A percentile compares a stretch with the other conserved stretches of the same genome.
These are phyloP conservation scores for Metschnikowia dekortorum DNA, from an alignment of 805 yeast genomes.

Conservation along the genomic window DNA sequence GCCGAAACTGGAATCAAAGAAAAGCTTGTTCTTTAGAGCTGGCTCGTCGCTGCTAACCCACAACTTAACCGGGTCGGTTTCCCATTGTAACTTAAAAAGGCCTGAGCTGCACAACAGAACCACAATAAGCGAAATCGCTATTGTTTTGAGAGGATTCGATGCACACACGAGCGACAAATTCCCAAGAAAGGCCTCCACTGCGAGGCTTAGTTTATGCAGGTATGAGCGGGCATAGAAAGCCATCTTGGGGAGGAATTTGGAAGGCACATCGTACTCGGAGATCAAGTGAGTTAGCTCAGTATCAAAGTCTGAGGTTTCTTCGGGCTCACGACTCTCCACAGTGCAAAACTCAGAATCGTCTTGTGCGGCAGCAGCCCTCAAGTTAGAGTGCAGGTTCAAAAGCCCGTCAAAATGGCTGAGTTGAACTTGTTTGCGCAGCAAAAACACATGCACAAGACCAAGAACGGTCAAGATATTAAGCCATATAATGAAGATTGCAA, in stretches of 20 bases:
- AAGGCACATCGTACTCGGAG: background rate
- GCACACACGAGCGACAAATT: constrained; percentile 59
- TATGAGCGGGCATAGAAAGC: background rate
- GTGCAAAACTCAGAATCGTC: background rate
- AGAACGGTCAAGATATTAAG: constrained; percentile 31
- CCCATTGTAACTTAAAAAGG: constrained; percentile 50
- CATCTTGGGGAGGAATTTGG: background rate
- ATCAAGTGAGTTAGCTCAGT: constrained; percentile 5
- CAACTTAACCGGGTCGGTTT: constrained; percentile 72
- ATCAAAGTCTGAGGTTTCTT: background rate
- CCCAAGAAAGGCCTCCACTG: constrained; percentile 37
- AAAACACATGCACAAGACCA: constrained; percentile 38
- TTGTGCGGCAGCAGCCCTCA: background rate
- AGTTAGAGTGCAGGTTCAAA: background rate
- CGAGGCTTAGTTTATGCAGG: constrained; percentile 3
- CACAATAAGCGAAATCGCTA: constrained; percentile 23
- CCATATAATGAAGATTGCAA: constrained; percentile 54
- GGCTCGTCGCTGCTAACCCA: constrained; percentile 86
- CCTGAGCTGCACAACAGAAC: constrained; percentile 50
- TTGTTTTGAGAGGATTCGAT: constrained; percentile 43
- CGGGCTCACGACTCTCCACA: background rate
- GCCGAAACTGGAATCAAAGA: constrained; percentile 78
- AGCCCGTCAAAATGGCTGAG: constrained; percentile 5
- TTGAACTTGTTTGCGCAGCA: constrained; percentile 12
- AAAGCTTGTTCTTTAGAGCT: constrained; percentile 61